These are phyloP conservation scores for Oryza australiensis DNA, from an alignment of 176 grass and related monocot genomes.

Conservation along the genomic window DNA sequence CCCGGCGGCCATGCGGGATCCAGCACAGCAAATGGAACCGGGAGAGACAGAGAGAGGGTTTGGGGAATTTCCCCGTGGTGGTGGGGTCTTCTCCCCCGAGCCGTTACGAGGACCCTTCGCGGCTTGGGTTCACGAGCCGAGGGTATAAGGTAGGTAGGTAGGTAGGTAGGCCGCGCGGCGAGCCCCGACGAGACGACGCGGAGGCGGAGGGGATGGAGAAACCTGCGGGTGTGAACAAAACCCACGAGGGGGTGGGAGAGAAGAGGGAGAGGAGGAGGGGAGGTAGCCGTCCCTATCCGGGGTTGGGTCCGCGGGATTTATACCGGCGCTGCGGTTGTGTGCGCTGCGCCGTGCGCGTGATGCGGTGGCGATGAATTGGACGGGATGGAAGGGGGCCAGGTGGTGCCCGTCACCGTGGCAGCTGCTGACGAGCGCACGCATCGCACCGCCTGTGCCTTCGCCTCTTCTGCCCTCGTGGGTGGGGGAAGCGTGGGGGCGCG, in stretches of 20 bases:
- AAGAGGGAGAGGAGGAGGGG: not conserved
- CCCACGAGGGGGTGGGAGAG: not conserved
- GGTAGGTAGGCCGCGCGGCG: not conserved
- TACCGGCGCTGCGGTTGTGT: not conserved
- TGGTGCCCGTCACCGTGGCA: not conserved
- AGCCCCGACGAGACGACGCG: slow-evolving; percentile 25
- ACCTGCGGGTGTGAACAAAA: slow-evolving; percentile 47
- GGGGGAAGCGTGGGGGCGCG: not conserved
- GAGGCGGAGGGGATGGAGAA: not conserved
- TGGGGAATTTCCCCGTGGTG: not conserved
- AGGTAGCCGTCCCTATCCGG: slow-evolving; percentile 28
- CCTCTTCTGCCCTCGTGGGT: not conserved
- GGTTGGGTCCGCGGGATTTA: slow-evolving; percentile 27
- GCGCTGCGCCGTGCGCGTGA: not conserved
- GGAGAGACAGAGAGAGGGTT: not conserved
- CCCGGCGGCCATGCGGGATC: not conserved
- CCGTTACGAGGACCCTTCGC: slow-evolving; percentile 13
- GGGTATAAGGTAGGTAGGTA: not conserved
- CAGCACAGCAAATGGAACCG: not conserved
- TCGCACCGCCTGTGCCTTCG: not conserved
- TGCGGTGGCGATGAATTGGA: not conserved
- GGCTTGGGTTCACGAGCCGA: not conserved
- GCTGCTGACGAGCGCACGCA: not conserved
- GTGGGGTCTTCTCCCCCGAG: slow-evolving; percentile 10
- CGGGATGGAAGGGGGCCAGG: not conserved